Evolutionary conservation across 2,329 filamentous ascomycete genomes (phyloP).

Genomic region (Samsoniella hepiali): DNA sequence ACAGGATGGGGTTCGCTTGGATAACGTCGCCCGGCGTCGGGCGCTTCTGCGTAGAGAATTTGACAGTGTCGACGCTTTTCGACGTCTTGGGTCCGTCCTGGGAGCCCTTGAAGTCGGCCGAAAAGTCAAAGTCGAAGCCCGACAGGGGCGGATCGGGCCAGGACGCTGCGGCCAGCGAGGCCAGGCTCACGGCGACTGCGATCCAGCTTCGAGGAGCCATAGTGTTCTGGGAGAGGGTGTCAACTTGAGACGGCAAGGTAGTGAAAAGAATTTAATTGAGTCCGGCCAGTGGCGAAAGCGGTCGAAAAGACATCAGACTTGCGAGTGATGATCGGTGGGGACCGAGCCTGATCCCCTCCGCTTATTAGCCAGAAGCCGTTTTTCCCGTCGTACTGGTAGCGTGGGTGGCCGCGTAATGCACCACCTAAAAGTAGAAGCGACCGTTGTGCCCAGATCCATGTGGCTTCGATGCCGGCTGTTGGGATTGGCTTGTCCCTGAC

Average conservation of each 20-base stretch:
- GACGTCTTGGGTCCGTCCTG: not conserved
- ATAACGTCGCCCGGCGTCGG: not conserved
- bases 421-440: not conserved
- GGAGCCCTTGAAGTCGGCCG: not conserved
- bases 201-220: slow-evolving; percentile 9
- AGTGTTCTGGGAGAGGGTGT: not conserved
- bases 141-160: slow-evolving; percentile 12
- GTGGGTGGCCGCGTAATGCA: slow-evolving; percentile 12
- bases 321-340: slow-evolving; percentile 10
- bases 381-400: not conserved
- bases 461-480: not conserved
- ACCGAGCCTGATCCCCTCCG: slow-evolving; percentile 4
- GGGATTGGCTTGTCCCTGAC: not conserved
- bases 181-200: slow-evolving; percentile 1
- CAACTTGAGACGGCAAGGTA: not conserved
- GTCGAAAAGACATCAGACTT: not conserved
- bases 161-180: slow-evolving; percentile 1
- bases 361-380: slow-evolving; percentile 4
- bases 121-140: slow-evolving; percentile 8
- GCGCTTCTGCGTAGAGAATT: not conserved
- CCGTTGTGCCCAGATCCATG: not conserved
- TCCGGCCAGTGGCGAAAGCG: not conserved
- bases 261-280: not conserved
- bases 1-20: not conserved
- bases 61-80: not conserved